Evolutionary conservation across 768 basidiomycete genomes (phyloP).

Genomic region (Boletus patriciae): DNA sequence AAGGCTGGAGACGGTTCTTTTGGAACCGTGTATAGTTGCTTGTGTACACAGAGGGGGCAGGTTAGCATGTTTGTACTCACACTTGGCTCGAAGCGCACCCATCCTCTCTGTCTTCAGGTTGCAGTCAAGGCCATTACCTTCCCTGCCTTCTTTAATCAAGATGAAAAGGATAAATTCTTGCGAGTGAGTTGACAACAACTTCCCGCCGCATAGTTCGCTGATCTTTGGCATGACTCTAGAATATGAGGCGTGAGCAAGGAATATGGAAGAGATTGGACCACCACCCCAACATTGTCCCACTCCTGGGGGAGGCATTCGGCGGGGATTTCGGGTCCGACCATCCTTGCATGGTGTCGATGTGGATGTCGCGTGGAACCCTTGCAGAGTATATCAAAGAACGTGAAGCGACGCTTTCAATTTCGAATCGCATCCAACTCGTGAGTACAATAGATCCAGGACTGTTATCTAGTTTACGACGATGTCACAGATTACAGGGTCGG

Average conservation of each 20-base stretch:
- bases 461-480: neutral
- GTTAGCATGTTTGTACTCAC: neutral
- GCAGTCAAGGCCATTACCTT: slow-evolving; percentile 3
- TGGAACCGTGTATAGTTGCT: neutral
- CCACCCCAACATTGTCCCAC: slow-evolving; percentile 9
- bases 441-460: neutral
- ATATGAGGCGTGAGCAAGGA: slow-evolving; percentile 1
- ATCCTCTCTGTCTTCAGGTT: neutral
- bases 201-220: neutral
- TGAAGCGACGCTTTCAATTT: neutral
- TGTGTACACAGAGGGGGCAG: neutral
- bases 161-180: neutral
- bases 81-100: neutral
- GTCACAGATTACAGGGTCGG: neutral
- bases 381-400: neutral
- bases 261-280: slow-evolving; percentile 8
- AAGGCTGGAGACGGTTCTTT: neutral
- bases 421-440: neutral
- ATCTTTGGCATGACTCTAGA: neutral
- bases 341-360: slow-evolving; percentile 9
- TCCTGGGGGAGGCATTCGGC: neutral
- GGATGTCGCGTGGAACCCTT: slow-evolving; percentile 9
- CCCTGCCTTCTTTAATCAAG: neutral
- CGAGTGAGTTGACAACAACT: neutral
- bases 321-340: slow-evolving; percentile 1